Evolutionary conservation across 2,329 filamentous ascomycete genomes (phyloP), one percentile per base, ranked within the genome.

Genomic region (Diaporthe citrichinensis): DNA sequence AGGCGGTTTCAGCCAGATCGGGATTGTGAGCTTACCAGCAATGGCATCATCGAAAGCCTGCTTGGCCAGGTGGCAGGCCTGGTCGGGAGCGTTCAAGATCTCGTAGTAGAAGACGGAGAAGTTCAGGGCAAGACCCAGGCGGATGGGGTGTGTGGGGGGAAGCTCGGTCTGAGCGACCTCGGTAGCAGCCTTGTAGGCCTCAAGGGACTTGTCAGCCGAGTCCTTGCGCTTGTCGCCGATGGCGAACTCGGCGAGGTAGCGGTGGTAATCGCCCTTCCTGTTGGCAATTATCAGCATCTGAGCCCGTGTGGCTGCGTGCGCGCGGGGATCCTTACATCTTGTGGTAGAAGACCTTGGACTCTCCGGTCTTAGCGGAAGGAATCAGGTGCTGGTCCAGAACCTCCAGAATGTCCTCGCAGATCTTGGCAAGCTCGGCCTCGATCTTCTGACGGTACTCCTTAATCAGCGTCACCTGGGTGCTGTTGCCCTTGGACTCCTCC

Each of bases 41-140:
- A 98, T 98, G 80, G 96, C 96, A 87, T 98, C 96, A 84, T 98
- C 95, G 84, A 98, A 98, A 76, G 95, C 95, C 86, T 96, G 94
- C 92, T 98, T 98, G 87, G 95, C 96, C 81, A 98, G 93, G 87
- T 98, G 96, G 93, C 96, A 98, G 84, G 96, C 96, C 89, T 97
- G 96, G 86, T 98, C 97, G 79, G 96, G 96, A 58, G 96, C 95
- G 91, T 98, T 99, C 83, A 98, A 91, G 86, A 98, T 99, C 92
- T 99, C 95, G 87, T 99, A 99, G 93, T 98, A 98, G 92, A 98
- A 98, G 84, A 98, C 96, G 79, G 96, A 98, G 91, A 97, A 97
- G 93, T 98, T 98, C 80, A 98, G 91, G 82, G 95, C 95, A 80
- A 98, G 92, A 85, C 95, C 95, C 79, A 98, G 94, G 83, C 95